Base-by-base conservation (phyloP, 306 rosid genomes). In the Datisca glomerata region DNA sequence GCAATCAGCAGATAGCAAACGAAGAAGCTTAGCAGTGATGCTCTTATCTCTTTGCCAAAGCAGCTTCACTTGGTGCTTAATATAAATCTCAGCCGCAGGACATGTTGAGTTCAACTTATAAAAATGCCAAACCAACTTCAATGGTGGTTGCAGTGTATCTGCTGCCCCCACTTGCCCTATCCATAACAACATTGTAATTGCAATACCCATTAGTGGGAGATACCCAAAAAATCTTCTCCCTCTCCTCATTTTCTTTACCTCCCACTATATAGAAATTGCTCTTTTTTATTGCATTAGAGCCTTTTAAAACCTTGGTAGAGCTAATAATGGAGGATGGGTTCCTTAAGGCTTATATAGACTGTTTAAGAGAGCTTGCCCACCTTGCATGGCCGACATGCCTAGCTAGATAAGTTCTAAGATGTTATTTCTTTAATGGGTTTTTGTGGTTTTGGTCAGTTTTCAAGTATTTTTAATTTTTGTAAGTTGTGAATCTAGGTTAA, bases 1-100 rank as follows among this genome's bases (percentile, higher is more conserved):
- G 66, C 96, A 86, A 46, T 86, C 94, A 0, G 92, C 25, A 36
- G 58, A 86, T 52, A 64, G 60, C 77, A 86, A 37, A 17, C 81
- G 81, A 11, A 74, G 79, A 58, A 86, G 75, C 68, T 73, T 64
- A 4, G 96, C 51, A 1, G 80, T 47, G 51, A 81, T 64, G 75
- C 49, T 63, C 4, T 44, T 75, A 62, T 81, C 94, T 0, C 43
- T 9, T 0, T 55, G 0, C 73, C 76, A 81, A 6, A 41, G 4
- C 19, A 44, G 0, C 4, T 54, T 2, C 19, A 86, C 94, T 60
- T 84, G 54, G 66, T 84, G 74, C 10, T 55, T 43, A 8, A 84
- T 51, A 44, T 41, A 79, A 43, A 5, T 41, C 67, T 81, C 96
- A 0, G 69, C 94, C 0, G 68, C 18, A 6, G 12, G 47, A 51